Evolutionary conservation across 345 rosid species (phyloP).

Genomic region (Arabidopsis suecica): DNA sequence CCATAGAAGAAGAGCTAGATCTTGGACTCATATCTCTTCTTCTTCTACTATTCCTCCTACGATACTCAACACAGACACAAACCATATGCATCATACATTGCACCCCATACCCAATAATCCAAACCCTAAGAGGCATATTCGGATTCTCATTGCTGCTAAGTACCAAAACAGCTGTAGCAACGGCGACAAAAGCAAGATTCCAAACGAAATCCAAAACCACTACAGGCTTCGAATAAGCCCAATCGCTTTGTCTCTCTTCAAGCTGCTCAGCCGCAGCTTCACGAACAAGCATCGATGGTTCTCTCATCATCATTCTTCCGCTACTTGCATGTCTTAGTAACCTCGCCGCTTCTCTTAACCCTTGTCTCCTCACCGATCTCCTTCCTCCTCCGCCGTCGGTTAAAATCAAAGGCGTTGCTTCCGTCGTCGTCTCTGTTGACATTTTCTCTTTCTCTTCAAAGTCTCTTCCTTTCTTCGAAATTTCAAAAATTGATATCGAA

Average conservation of each 20-base stretch:
- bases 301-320: constrained; percentile 87
- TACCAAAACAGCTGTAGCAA: constrained; percentile 62
- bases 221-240: constrained; percentile 97
- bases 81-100: constrained; percentile 89
- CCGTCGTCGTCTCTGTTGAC: constrained; percentile 52
- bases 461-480: not conserved
- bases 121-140: constrained; percentile 73
- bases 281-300: constrained; percentile 91
- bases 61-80: constrained; percentile 80
- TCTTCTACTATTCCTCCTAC: constrained; percentile 63
- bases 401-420: constrained; percentile 69
- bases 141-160: constrained; percentile 68
- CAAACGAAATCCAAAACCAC: constrained; percentile 81
- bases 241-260: constrained; percentile 97
- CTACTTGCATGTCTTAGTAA: constrained; percentile 91
- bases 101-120: constrained; percentile 81
- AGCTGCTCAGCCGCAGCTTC: constrained; percentile 97
- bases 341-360: constrained; percentile 82
- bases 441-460: not conserved
- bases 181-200: constrained; percentile 88
- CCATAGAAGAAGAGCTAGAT: constrained; percentile 40
- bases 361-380: constrained; percentile 66
- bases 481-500: not conserved
- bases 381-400: constrained; percentile 40
- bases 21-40: constrained; percentile 42